Percentiles rank a stretch among this genome's conserved stretches.
phyloP scores from a whole-genome alignment of 768 basidiomycete genomes.

The Agaricus bisporus region DNA sequence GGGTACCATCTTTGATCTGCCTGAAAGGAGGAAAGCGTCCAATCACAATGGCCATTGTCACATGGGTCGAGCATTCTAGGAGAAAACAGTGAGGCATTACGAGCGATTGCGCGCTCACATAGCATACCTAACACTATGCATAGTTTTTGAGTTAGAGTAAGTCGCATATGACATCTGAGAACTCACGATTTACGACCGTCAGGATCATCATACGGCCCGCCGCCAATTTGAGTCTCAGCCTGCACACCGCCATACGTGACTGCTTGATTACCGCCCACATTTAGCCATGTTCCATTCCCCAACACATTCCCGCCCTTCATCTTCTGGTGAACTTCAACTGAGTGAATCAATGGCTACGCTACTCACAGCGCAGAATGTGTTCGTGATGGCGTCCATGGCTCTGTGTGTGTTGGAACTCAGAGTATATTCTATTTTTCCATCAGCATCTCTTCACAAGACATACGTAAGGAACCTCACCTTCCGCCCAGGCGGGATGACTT shows the following conservation, averaged over 20 bases:
- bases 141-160: background rate
- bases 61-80: constrained; percentile 59
- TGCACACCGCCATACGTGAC: constrained; percentile 51
- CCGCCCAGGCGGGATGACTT: constrained; percentile 67
- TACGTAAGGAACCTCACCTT: constrained; percentile 32
- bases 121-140: constrained; percentile 37
- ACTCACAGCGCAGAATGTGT: constrained; percentile 74
- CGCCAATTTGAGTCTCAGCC: constrained; percentile 40
- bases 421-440: constrained; percentile 39
- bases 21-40: constrained; percentile 36
- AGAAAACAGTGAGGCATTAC: background rate
- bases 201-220: constrained; percentile 47
- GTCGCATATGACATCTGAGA: background rate
- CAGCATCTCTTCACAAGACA: background rate
- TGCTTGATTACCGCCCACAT: constrained; percentile 69
- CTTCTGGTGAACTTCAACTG: background rate
- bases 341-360: constrained; percentile 13
- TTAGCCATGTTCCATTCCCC: constrained; percentile 76
- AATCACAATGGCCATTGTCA: constrained; percentile 51
- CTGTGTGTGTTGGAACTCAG: constrained; percentile 48
- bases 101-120: background rate
- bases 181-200: constrained; percentile 55
- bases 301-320: constrained; percentile 47
- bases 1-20: constrained; percentile 71
- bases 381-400: constrained; percentile 72